Evolutionary conservation across 2,329 filamentous ascomycete genomes (phyloP).

Genomic region (Colletotrichum neosansevieriae): DNA sequence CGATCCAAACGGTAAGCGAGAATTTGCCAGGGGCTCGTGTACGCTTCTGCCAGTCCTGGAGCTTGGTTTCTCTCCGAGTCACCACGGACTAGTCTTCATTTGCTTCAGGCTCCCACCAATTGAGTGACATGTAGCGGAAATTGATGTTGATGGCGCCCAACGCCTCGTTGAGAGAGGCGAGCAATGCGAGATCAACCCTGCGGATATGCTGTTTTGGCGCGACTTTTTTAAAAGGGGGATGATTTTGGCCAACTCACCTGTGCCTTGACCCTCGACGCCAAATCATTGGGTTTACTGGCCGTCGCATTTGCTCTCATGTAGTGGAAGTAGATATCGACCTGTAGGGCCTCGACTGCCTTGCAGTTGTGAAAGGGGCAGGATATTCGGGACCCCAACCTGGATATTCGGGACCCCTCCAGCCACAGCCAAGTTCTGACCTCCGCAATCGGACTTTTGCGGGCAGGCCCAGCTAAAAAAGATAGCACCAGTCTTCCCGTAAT

Average conservation of each 20-base stretch:
- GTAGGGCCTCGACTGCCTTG: slow-evolving; percentile 21
- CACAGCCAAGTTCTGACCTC: no score
- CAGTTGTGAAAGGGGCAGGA: slow-evolving; percentile 30
- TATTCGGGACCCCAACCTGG: no score
- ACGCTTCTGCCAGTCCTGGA: slow-evolving; percentile 27
- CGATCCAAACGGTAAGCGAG: slow-evolving; percentile 30
- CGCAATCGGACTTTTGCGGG: no score
- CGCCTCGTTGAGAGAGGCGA: slow-evolving; percentile 26
- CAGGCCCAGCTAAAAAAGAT: no score
- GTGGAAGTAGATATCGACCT: slow-evolving; percentile 34
- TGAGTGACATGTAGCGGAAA: slow-evolving; percentile 34
- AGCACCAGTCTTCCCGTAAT: no score
- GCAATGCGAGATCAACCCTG: background rate
- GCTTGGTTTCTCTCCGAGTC: slow-evolving; percentile 15
- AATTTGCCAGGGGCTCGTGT: slow-evolving; percentile 23
- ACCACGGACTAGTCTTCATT: slow-evolving; percentile 28
- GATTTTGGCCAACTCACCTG: slow-evolving; percentile 7
- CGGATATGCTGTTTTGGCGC: no score
- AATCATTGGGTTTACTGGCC: slow-evolving; percentile 14
- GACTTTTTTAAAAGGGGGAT: no score
- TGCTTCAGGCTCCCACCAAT: slow-evolving; percentile 35
- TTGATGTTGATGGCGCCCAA: slow-evolving; percentile 29
- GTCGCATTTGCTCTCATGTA: slow-evolving; percentile 28
- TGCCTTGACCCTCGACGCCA: slow-evolving; percentile 22
- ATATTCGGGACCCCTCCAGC: no score